phyloP scores from a whole-genome alignment of 2,329 filamentous ascomycete species.

The Calonectria pteridis region DNA sequence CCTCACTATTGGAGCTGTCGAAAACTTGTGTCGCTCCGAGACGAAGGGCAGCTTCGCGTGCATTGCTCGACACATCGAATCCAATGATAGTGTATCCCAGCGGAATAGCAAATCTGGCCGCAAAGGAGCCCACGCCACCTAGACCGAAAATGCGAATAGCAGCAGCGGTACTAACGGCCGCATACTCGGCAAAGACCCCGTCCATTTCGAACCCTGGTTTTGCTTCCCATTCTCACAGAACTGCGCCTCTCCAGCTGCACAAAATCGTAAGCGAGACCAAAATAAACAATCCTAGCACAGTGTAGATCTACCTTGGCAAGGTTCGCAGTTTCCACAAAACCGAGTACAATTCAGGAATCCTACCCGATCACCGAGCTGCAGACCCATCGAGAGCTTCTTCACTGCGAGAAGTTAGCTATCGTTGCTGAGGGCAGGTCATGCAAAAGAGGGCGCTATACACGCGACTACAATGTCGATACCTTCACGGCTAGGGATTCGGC shows the following conservation, averaged over 20 bases:
- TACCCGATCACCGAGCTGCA: neutral
- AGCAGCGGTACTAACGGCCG: neutral
- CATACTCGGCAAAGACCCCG: neutral
- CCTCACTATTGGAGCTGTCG: neutral
- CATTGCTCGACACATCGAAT: neutral
- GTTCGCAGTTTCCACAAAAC: neutral
- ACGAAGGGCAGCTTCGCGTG: neutral
- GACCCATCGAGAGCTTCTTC: neutral
- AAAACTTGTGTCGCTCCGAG: neutral
- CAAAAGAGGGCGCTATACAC: neutral
- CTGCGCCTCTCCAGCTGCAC: neutral
- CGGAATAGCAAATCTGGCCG: neutral
- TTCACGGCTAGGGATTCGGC: neutral
- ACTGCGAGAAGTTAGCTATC: neutral
- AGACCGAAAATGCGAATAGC: neutral
- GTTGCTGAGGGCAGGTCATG: too few relatives aligned
- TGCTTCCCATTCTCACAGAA: neutral
- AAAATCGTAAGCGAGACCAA: neutral
- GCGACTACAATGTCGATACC: neutral
- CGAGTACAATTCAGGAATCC: neutral
- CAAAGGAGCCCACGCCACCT: neutral
- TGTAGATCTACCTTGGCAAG: neutral
- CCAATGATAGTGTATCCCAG: neutral
- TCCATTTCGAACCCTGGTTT: neutral
- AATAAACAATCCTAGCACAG: neutral